Conservation (phyloP, 495 filamentous ascomycete species). For the Trichocladium uniseriatum region DNA sequence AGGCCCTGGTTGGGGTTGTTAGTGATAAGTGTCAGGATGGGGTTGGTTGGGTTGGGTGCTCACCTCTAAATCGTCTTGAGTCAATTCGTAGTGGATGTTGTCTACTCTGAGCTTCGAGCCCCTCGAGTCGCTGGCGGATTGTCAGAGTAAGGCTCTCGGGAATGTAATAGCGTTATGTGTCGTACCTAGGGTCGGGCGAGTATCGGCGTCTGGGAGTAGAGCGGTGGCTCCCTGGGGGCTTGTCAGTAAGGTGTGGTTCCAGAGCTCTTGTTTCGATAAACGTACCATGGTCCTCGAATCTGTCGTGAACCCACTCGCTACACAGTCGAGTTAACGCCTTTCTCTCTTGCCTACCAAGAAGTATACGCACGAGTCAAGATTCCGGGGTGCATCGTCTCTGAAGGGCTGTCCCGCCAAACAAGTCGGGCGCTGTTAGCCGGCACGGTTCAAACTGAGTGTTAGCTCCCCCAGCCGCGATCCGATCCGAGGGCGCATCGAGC, state of each 20-base stretch:
- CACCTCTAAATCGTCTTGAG: slow-evolving; percentile 78
- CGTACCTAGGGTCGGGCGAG: slow-evolving; percentile 47
- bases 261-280: slow-evolving; percentile 21
- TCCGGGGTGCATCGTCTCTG: slow-evolving; percentile 40
- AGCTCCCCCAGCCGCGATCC: slow-evolving; percentile 20
- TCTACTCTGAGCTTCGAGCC: slow-evolving; percentile 75
- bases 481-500: slow-evolving; percentile 21
- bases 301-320: slow-evolving; percentile 90
- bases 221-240: slow-evolving; percentile 27
- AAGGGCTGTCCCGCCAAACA: slow-evolving; percentile 33
- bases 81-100: slow-evolving; percentile 90
- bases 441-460: slow-evolving; percentile 16
- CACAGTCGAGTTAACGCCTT: slow-evolving; percentile 11
- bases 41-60: slow-evolving; percentile 2
- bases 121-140: slow-evolving; percentile 33
- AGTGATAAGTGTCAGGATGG: not conserved
- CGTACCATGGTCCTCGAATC: slow-evolving; percentile 58
- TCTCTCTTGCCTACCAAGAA: not conserved
- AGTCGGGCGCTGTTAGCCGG: slow-evolving; percentile 27
- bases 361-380: slow-evolving; percentile 44
- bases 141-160: not conserved
- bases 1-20: slow-evolving; percentile 50
- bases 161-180: not conserved
- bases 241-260: slow-evolving; percentile 12
- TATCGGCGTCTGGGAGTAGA: slow-evolving; percentile 31